Evolutionary conservation across 805 yeast genomes (phyloP).

Genomic region (Ogataea ramenticola): DNA sequence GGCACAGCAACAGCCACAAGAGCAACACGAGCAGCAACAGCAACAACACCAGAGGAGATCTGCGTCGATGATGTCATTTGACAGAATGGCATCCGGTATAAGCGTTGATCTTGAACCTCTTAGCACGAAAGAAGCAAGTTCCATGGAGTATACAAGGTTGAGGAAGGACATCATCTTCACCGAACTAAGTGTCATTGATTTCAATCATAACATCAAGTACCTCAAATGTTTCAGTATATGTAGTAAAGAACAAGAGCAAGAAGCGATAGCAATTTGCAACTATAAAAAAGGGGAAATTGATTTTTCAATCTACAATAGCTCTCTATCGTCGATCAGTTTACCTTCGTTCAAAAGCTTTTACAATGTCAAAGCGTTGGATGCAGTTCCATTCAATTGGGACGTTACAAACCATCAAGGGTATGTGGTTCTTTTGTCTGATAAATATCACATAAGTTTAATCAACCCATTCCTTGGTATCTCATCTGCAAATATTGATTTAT

Average conservation of each 20-base stretch:
- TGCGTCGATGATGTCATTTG: conserved; percentile 33
- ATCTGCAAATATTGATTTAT: conserved; percentile 27
- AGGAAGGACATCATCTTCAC: conserved; percentile 70
- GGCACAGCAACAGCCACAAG: not conserved
- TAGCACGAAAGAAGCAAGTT: not conserved
- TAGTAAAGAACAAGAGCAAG: conserved; percentile 39
- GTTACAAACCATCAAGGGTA: conserved; percentile 33
- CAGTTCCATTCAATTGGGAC: conserved; percentile 26
- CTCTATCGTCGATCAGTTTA: conserved; percentile 20
- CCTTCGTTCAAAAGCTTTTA: conserved; percentile 17
- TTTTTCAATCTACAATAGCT: conserved; percentile 40
- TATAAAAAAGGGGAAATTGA: conserved; percentile 32
- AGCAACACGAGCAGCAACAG: conserved; percentile 4
- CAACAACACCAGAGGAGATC: conserved; percentile 22
- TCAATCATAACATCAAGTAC: conserved; percentile 21
- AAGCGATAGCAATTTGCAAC: conserved; percentile 54
- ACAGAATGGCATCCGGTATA: conserved; percentile 37
- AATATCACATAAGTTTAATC: conserved; percentile 31
- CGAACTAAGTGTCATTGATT: conserved; percentile 39
- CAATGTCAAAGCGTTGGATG: conserved; percentile 26
- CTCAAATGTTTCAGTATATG: conserved; percentile 32
- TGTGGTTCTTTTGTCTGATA: conserved; percentile 33
- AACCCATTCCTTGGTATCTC: conserved; percentile 52
- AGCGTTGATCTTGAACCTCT: not conserved
- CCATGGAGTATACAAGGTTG: conserved; percentile 27